Conservation (phyloP, 2,329 filamentous ascomycete genomes). For the Venturia asperata region DNA sequence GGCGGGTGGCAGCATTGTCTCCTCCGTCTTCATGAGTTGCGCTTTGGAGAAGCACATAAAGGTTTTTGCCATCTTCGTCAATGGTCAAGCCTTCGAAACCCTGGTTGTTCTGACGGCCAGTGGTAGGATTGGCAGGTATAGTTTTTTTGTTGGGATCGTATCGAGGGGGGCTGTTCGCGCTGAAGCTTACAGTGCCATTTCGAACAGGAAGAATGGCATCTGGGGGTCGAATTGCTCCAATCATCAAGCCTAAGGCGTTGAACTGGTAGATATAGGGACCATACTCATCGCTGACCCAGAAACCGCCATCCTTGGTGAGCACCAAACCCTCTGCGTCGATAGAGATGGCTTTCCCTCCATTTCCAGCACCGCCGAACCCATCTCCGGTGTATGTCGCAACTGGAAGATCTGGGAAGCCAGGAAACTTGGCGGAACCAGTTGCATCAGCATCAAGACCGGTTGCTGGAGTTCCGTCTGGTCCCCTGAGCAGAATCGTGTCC, state of each 20-base stretch:
- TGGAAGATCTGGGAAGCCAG: constrained; percentile 56
- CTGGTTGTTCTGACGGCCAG: constrained; percentile 64
- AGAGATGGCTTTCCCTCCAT: constrained; percentile 52
- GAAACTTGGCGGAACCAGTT: constrained; percentile 46
- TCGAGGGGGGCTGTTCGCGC: constrained; percentile 54
- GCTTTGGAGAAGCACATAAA: constrained; percentile 61
- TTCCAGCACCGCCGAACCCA: constrained; percentile 56
- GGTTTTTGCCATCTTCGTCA: constrained; percentile 54
- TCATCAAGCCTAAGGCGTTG: constrained; percentile 50
- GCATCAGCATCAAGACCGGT: constrained; percentile 58
- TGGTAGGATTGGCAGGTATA: constrained; percentile 50
- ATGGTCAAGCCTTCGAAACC: constrained; percentile 64
- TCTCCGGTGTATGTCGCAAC: constrained; percentile 58
- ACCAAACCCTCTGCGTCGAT: constrained; percentile 62
- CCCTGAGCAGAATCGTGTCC: constrained; percentile 58
- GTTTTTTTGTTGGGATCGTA: constrained; percentile 47
- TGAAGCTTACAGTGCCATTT: constrained; percentile 55
- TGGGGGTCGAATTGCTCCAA: constrained; percentile 57
- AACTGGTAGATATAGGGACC: constrained; percentile 66
- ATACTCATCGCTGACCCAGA: constrained; percentile 64
- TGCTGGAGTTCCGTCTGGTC: constrained; percentile 53
- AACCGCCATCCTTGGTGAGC: constrained; percentile 48
- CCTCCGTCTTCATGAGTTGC: constrained; percentile 52
- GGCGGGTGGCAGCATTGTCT: constrained; percentile 38
- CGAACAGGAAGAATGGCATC: constrained; percentile 57